phyloP scores from a whole-genome alignment of 371 early-diverging fungal species.

The Haplosporangium sp. region DNA sequence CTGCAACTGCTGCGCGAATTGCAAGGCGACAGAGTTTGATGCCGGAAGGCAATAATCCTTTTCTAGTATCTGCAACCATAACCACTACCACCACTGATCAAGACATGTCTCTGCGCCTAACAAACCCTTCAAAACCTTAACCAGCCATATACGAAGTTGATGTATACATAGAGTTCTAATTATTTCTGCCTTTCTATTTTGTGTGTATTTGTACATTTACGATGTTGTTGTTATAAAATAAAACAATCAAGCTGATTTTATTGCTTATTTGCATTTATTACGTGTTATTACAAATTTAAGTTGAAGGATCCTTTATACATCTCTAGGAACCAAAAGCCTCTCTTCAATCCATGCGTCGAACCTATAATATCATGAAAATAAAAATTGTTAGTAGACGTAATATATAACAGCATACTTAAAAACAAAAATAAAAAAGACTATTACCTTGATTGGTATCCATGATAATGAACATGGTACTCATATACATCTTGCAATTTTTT shows the following conservation, averaged over 20 bases:
- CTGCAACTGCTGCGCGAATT: constrained; percentile 40
- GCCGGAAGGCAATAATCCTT: constrained; percentile 6
- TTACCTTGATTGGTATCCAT: constrained; percentile 21
- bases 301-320: not conserved
- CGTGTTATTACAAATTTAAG: not conserved
- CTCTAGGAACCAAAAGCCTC: not conserved
- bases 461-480: constrained; percentile 29
- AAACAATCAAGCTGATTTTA: no score
- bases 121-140: not conserved
- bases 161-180: no score
- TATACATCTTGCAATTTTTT: constrained; percentile 15
- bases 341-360: constrained; percentile 25
- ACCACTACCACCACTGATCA: not conserved
- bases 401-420: not conserved
- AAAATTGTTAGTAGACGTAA: not conserved
- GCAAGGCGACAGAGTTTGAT: constrained; percentile 26
- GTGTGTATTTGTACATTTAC: no score
- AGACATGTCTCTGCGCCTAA: not conserved
- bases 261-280: not conserved
- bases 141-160: no score
- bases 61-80: not conserved
- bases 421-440: not conserved
- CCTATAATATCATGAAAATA: not conserved
- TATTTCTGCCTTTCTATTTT: no score
- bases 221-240: no score